A percentile compares a stretch with the other conserved stretches of the same genome.
These are phyloP conservation scores for Escallonia herrerae DNA, from an alignment of 129 eudicot species.

Conservation along the genomic window DNA sequence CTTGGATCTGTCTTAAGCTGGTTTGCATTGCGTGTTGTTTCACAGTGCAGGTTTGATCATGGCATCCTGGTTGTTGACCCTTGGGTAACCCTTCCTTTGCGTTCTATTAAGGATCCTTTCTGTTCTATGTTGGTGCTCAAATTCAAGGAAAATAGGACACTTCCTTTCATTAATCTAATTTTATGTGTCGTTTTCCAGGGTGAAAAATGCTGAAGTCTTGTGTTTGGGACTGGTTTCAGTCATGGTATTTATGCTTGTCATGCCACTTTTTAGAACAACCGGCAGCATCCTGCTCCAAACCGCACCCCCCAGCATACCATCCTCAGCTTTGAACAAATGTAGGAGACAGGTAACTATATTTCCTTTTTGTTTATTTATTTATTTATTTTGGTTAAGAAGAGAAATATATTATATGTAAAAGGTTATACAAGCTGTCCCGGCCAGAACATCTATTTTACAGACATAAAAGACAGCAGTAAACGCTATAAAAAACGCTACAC, in stretches of 20 bases:
- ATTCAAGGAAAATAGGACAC: not conserved
- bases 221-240: conserved; percentile 91
- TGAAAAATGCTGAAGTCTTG: conserved; percentile 95
- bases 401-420: too few species aligned
- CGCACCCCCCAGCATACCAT: conserved; percentile 69
- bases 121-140: not conserved
- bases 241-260: conserved; percentile 78
- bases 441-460: too few species aligned
- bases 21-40: conserved; percentile 17
- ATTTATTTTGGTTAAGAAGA: too few species aligned
- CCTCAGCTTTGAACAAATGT: conserved; percentile 86
- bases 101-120: not conserved
- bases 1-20: conserved; percentile 21
- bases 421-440: too few species aligned
- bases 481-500: too few species aligned
- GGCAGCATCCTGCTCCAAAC: conserved; percentile 86
- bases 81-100: conserved; percentile 46
- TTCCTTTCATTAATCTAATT: not conserved
- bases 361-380: too few species aligned
- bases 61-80: conserved; percentile 87
- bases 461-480: too few species aligned
- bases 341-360: conserved; percentile 64
- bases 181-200: conserved; percentile 32
- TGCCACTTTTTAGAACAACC: conserved; percentile 82
- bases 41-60: conserved; percentile 97